A percentile compares a stretch with the other conserved stretches of the same genome.
phyloP scores from a whole-genome alignment of 768 basidiomycete genomes.

The Pulveroboletus sp. region DNA sequence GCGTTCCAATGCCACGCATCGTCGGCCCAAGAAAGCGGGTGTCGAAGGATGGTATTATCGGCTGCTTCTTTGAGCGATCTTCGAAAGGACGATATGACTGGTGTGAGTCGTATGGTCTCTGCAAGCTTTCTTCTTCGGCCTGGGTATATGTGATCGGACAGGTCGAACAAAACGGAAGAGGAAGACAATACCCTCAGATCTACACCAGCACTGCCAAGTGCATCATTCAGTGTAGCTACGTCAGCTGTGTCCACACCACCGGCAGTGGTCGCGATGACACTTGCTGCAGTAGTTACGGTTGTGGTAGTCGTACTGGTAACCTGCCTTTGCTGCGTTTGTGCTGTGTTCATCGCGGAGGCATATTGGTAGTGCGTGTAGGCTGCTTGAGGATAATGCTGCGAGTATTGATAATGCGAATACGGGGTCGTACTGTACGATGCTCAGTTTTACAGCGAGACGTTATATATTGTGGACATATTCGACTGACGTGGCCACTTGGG shows the following conservation, averaged over 20 bases:
- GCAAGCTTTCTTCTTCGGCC: slow-evolving; percentile 84
- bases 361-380: slow-evolving; percentile 43
- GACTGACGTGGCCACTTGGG: slow-evolving; percentile 42
- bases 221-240: slow-evolving; percentile 77
- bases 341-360: slow-evolving; percentile 26
- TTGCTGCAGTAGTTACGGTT: slow-evolving; percentile 13
- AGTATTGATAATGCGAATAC: slow-evolving; percentile 46
- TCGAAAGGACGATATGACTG: slow-evolving; percentile 62
- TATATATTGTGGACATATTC: neutral
- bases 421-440: slow-evolving; percentile 35
- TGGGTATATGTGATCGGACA: slow-evolving; percentile 26
- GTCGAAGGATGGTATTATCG: slow-evolving; percentile 64
- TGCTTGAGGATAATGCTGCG: slow-evolving; percentile 35
- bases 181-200: slow-evolving; percentile 60
- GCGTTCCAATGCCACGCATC: slow-evolving; percentile 61
- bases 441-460: slow-evolving; percentile 2
- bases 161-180: neutral
- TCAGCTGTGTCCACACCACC: slow-evolving; percentile 58
- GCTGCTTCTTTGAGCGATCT: slow-evolving; percentile 78
- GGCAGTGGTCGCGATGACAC: slow-evolving; percentile 20
- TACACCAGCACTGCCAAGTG: slow-evolving; percentile 81
- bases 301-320: slow-evolving; percentile 13
- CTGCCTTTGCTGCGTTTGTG: slow-evolving; percentile 32
- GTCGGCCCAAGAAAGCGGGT: slow-evolving; percentile 57
- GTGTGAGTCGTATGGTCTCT: slow-evolving; percentile 59